phyloP scores from a whole-genome alignment of 148 eudicot genomes.

The Vaccinium darrowii region DNA sequence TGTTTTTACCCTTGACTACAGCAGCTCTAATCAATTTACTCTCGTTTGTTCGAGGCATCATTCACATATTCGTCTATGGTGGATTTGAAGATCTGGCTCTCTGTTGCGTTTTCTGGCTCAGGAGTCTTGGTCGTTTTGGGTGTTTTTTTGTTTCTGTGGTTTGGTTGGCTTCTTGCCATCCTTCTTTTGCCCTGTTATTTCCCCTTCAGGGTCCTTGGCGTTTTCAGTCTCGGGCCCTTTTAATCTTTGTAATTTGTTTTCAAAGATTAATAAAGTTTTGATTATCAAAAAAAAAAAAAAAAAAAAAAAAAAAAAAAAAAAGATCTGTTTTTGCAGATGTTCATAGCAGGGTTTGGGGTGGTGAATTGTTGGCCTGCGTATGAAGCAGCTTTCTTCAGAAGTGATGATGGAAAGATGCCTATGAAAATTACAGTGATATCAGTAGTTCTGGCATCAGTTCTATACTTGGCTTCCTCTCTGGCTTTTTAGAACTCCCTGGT shows the following conservation, averaged over 20 bases:
- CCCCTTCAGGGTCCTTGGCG: no score
- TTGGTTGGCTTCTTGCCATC: no score
- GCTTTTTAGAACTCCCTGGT: not conserved
- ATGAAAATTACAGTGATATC: conserved; percentile 43
- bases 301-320: no score
- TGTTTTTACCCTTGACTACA: conserved; percentile 51
- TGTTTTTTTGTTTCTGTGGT: no score
- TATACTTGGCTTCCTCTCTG: conserved; percentile 19
- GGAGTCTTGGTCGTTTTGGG: no score
- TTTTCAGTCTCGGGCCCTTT: no score
- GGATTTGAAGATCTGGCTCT: conserved; percentile 4
- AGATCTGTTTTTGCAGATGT: conserved; percentile 36
- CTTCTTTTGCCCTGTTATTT: no score
- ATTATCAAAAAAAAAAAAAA: no score
- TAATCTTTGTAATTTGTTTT: no score
- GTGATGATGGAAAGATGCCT: conserved; percentile 69
- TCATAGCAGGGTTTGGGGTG: conserved; percentile 58
- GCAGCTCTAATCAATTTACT: conserved; percentile 44
- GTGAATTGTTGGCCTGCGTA: conserved; percentile 62
- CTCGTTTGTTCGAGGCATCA: conserved; percentile 33
- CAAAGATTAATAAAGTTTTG: no score
- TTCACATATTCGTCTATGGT: no score
- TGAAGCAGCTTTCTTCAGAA: conserved; percentile 59
- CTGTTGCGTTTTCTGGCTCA: no score
- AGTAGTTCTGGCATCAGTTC: conserved; percentile 25